A percentile compares a stretch with the other conserved stretches of the same genome.
Conservation (phyloP, 2,329 filamentous ascomycete species). For the Cercospora sp. region DNA sequence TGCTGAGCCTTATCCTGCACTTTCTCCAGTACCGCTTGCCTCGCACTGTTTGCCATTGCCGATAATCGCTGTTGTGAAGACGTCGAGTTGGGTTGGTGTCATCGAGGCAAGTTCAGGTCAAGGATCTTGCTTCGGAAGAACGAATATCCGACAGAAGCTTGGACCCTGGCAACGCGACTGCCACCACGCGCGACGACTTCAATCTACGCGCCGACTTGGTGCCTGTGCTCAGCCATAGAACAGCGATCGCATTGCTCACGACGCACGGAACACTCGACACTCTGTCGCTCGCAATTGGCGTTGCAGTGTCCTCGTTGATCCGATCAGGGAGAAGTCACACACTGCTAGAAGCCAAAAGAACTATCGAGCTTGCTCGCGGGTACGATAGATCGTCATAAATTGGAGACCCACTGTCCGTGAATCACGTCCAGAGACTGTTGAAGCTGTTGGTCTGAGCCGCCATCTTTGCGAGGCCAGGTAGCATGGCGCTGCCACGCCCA, state of each 20-base stretch:
- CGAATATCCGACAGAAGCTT: not conserved
- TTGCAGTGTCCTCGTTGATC: not conserved
- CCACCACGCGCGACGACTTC: not conserved
- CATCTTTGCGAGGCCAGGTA: not conserved
- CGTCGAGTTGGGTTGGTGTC: not conserved
- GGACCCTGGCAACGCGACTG: not conserved
- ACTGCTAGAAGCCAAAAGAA: not conserved
- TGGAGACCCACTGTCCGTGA: not conserved
- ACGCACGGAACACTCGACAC: not conserved
- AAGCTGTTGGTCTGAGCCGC: not conserved
- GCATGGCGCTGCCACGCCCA: not conserved
- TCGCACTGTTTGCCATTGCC: not conserved
- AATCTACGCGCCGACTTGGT: not conserved
- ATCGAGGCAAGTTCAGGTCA: not conserved
- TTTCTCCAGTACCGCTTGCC: not conserved
- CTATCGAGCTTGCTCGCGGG: not conserved
- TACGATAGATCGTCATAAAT: not conserved
- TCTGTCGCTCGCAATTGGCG: too few relatives aligned
- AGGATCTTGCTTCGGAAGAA: not conserved
- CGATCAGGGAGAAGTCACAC: too few relatives aligned
- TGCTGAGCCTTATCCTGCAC: conserved; percentile 19
- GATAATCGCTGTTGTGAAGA: not conserved
- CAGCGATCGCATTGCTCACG: not conserved
- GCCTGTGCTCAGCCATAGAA: not conserved
- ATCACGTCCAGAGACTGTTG: too few relatives aligned